Evolutionary conservation across 1,284 basidiomycete genomes (phyloP), one percentile per base, ranked within the genome.

Genomic region (Sporisorium sorghi): DNA sequence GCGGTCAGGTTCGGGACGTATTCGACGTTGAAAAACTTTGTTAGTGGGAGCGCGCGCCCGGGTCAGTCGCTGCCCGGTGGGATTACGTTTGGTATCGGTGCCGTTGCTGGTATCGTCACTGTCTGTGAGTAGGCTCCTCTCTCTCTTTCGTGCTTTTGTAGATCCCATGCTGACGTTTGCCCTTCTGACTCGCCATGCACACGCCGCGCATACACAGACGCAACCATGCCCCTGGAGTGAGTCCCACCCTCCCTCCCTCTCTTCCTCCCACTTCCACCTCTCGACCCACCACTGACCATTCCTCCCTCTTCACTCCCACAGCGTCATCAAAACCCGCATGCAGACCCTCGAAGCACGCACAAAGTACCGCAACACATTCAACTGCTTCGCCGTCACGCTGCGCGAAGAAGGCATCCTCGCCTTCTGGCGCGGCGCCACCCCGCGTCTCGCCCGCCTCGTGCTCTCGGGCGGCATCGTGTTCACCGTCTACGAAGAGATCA

Each of bases 321-420:
- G 93, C 82, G 94, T 98, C 19, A 90, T 98, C 86, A 98, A 98
- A 86, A 98, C 96, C 12, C 90, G 96, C 43, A 98, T 99, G 96
- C 96, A 99, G 85, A 91, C 93, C 1, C 88, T 98, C 30, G 89
- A 90, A 73, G 96, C 94, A 2, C 88, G 89, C 19, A 86, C 88
- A 43, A 90, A 93, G 74, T 99, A 98, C 85, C 89, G 90, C 42
- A 97, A 95, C 83, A 91, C 94, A 0, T 92, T 97, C 86, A 93
- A 97, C 83, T 98, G 95, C 83, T 93, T 90, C 42, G 54, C 65
- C 53, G 52, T 73, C 35, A 76, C 73, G 9, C 26, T 80, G 35
- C 70, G 71, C 26, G 58, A 96, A 85, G 93, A 97, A 83, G 94
- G 94, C 9, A 72, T 95, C 15, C 80, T 90, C 28, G 89, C 92